A percentile compares a stretch with the other conserved stretches of the same genome.
These are phyloP conservation scores for Fomitopsis pulvina DNA, from an alignment of 768 basidiomycete species.

Conservation along the genomic window DNA sequence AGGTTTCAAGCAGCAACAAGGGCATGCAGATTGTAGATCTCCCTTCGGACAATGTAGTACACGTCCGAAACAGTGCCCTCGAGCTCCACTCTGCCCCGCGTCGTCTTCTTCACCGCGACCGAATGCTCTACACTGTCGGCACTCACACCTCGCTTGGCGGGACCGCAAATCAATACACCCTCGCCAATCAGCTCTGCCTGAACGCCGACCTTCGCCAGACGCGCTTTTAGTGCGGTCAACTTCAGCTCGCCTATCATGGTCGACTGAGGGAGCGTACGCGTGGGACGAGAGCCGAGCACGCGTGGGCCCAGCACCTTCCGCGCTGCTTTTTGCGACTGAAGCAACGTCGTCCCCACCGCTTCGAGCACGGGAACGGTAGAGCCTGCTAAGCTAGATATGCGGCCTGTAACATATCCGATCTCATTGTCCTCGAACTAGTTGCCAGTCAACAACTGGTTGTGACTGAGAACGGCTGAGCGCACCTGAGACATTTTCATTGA, in stretches of 20 bases:
- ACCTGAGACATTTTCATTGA: constrained; percentile 84
- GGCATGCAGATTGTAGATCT: constrained; percentile 89
- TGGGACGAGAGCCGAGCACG: constrained; percentile 59
- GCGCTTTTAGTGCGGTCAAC: constrained; percentile 80
- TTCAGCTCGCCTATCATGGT: constrained; percentile 98
- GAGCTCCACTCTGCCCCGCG: constrained; percentile 77
- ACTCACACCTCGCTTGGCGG: constrained; percentile 35
- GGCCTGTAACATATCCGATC: constrained; percentile 86
- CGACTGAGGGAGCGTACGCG: constrained; percentile 69
- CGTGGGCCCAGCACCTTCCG: constrained; percentile 27
- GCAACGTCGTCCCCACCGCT: constrained; percentile 33
- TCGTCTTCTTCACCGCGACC: constrained; percentile 87
- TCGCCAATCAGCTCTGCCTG: constrained; percentile 96
- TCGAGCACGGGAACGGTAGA: constrained; percentile 89
- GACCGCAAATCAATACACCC: constrained; percentile 87
- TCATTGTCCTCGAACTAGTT: constrained; percentile 94
- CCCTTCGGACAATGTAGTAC: constrained; percentile 83
- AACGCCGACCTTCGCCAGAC: constrained; percentile 66
- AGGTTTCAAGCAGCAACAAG: constrained; percentile 54
- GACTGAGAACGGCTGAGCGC: constrained; percentile 23
- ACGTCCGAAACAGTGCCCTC: constrained; percentile 86
- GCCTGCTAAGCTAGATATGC: constrained; percentile 78
- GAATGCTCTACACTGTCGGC: constrained; percentile 50
- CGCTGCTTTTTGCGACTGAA: constrained; percentile 1
- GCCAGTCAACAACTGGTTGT: background rate